Conservation (phyloP, 1,284 basidiomycete genomes). For the Hortiboletus rubellus region DNA sequence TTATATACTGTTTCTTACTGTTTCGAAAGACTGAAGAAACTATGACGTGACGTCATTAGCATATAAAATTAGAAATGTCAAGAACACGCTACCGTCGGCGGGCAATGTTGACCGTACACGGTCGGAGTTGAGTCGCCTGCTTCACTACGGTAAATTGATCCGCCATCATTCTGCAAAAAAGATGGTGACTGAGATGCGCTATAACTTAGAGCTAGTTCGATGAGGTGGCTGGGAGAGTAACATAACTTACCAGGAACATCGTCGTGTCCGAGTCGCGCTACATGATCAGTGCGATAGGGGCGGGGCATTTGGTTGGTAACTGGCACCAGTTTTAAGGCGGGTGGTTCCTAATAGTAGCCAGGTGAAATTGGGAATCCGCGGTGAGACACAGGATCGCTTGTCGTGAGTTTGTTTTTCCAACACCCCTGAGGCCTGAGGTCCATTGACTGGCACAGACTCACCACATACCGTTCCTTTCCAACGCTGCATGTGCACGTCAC, state of each 20-base stretch:
- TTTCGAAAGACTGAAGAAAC: background rate
- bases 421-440: background rate
- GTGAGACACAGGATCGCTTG: background rate
- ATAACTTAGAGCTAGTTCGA: too few species aligned
- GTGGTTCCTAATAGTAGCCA: background rate
- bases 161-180: too few species aligned
- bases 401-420: background rate
- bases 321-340: background rate
- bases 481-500: background rate
- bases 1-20: background rate
- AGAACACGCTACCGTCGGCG: background rate
- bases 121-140: too few species aligned
- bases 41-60: background rate
- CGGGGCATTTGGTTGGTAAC: background rate
- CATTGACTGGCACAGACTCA: background rate
- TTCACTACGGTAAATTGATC: too few species aligned
- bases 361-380: background rate
- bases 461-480: background rate
- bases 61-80: background rate
- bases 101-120: constrained; percentile 1
- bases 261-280: background rate
- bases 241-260: background rate
- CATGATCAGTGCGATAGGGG: background rate
- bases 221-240: background rate
- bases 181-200: too few species aligned